These are phyloP conservation scores for Penicillium frequentans DNA, from an alignment of 2,329 filamentous ascomycete species.

Conservation along the genomic window DNA sequence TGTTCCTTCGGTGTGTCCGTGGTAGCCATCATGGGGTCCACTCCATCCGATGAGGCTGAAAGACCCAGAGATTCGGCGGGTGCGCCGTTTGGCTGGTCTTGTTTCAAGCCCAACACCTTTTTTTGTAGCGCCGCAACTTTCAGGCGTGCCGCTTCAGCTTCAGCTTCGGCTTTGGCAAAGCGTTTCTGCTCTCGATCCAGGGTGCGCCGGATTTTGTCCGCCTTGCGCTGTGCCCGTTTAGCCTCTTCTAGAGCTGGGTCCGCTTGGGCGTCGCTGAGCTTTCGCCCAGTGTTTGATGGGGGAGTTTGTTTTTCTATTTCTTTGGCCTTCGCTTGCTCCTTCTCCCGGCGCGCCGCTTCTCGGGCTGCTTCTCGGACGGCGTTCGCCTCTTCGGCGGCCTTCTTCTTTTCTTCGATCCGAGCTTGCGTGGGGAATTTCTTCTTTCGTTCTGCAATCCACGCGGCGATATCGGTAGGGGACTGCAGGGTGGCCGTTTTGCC, in stretches of 20 bases:
- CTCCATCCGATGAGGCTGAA: conserved; percentile 1
- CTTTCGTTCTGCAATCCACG: conserved; percentile 78
- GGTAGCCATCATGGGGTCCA: not conserved
- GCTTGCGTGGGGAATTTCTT: conserved; percentile 78
- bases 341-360: conserved; percentile 39
- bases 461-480: conserved; percentile 66
- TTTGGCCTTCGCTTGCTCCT: conserved; percentile 30
- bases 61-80: not conserved
- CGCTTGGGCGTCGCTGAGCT: conserved; percentile 24
- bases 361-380: conserved; percentile 37
- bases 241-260: conserved; percentile 33
- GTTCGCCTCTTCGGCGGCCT: conserved; percentile 65
- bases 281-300: conserved; percentile 17
- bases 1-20: not conserved
- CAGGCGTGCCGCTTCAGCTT: conserved; percentile 40
- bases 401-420: conserved; percentile 62
- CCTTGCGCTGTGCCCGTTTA: conserved; percentile 39
- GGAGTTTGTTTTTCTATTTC: conserved; percentile 30
- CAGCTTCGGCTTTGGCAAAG: conserved; percentile 46
- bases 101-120: conserved; percentile 13
- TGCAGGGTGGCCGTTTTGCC: conserved; percentile 56
- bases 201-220: conserved; percentile 43
- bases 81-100: not conserved
- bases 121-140: conserved; percentile 34
- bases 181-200: conserved; percentile 66